Percentiles rank a stretch among this genome's conserved stretches.
These are phyloP conservation scores for Tylopilus vinaceipallidus DNA, from an alignment of 768 basidiomycete genomes.

Conservation along the genomic window DNA sequence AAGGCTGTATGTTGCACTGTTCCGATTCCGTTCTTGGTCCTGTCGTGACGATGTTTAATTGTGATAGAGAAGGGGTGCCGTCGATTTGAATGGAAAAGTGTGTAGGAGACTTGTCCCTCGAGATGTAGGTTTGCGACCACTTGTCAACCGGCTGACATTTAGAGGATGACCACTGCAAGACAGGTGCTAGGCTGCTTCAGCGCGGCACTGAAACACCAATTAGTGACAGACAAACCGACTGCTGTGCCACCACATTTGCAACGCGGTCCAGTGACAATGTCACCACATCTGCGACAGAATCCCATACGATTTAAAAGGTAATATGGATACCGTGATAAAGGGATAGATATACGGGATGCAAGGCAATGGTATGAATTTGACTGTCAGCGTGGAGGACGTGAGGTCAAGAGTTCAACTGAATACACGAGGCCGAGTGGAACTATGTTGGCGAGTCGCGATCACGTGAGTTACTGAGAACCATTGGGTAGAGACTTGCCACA, in stretches of 20 bases:
- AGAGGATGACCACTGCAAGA: conserved; percentile 56
- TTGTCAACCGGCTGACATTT: conserved; percentile 52
- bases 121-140: conserved; percentile 81
- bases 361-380: neutral
- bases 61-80: conserved; percentile 9
- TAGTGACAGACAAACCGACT: conserved; percentile 57
- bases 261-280: conserved; percentile 68
- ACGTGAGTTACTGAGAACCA: conserved; percentile 23
- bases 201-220: conserved; percentile 1
- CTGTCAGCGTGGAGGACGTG: conserved; percentile 2
- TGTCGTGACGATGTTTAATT: conserved; percentile 11
- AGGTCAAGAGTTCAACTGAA: conserved; percentile 5
- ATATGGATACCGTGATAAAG: too few species aligned
- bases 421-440: conserved; percentile 10
- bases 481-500: too few species aligned
- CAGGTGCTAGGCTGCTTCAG: conserved; percentile 51
- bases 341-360: too few species aligned
- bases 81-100: conserved; percentile 29
- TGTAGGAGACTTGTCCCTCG: conserved; percentile 49
- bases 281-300: conserved; percentile 83
- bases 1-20: neutral
- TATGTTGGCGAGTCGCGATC: conserved; percentile 10
- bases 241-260: conserved; percentile 80
- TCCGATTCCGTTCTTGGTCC: conserved; percentile 3
- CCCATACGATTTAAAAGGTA: conserved; percentile 48